These are phyloP conservation scores for Scheffersomyces illinoinensis DNA, from an alignment of 1,139 yeast species.

Conservation along the genomic window DNA sequence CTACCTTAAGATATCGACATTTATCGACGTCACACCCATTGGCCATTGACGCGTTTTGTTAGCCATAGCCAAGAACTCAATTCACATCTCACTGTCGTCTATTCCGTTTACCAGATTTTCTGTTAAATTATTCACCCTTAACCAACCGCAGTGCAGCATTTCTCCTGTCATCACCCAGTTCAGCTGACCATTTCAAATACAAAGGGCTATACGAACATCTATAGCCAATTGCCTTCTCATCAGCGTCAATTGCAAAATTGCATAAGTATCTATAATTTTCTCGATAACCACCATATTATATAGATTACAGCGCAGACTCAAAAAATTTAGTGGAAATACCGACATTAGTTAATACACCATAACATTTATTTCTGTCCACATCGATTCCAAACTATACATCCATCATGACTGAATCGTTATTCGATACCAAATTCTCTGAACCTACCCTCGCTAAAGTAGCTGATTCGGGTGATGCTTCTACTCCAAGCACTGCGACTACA, in stretches of 20 bases:
- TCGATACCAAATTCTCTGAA: conserved; percentile 38
- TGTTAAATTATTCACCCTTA: not conserved
- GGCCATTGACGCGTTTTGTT: not conserved
- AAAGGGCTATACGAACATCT: not conserved
- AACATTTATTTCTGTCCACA: not conserved
- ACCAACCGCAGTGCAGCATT: not conserved
- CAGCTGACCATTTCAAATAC: not conserved
- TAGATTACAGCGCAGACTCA: not conserved
- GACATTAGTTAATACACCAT: not conserved
- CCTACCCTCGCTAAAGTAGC: conserved; percentile 8
- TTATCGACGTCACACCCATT: not conserved
- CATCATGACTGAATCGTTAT: conserved; percentile 43
- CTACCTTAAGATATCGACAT: not conserved
- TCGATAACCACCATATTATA: not conserved
- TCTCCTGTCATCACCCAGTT: not conserved
- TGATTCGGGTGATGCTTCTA: not conserved
- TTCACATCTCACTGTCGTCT: not conserved
- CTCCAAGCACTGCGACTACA: not conserved
- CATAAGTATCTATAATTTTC: not conserved
- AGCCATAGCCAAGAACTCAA: not conserved
- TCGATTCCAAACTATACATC: not conserved
- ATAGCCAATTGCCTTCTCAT: not conserved
- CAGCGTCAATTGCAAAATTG: not conserved
- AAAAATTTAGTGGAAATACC: too few species aligned
- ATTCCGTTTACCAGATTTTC: not conserved